phyloP scores from a whole-genome alignment of 768 basidiomycete species.

The Galerina marginata region DNA sequence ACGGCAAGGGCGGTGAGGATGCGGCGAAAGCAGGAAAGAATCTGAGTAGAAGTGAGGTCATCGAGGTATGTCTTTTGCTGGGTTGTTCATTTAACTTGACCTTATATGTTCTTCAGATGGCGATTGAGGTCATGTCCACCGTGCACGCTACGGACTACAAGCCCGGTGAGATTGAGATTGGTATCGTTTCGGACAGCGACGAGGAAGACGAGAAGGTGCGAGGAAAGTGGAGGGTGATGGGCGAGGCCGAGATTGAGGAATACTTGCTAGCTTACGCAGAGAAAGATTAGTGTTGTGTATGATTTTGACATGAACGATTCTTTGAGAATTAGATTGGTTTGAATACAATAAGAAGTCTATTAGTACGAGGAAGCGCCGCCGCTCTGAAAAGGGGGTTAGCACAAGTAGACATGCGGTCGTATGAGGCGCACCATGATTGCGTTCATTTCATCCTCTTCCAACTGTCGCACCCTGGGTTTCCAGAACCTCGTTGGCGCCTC shows the following conservation, averaged over 20 bases:
- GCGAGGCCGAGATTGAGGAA: slow-evolving; percentile 76
- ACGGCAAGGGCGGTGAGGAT: slow-evolving; percentile 79
- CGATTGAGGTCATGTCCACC: slow-evolving; percentile 92
- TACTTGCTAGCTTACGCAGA: slow-evolving; percentile 87
- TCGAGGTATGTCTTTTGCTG: slow-evolving; percentile 69
- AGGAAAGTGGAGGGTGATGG: slow-evolving; percentile 83
- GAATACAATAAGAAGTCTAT: slow-evolving; percentile 30
- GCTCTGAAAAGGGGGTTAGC: slow-evolving; percentile 45
- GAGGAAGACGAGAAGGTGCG: slow-evolving; percentile 76
- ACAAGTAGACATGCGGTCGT: background rate
- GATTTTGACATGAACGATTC: slow-evolving; percentile 14
- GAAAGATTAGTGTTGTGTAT: slow-evolving; percentile 67
- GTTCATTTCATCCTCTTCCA: slow-evolving; percentile 67
- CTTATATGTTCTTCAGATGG: slow-evolving; percentile 59
- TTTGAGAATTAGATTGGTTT: slow-evolving; percentile 17
- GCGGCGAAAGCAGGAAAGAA: slow-evolving; percentile 75
- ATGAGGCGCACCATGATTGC: slow-evolving; percentile 60
- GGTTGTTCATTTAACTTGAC: background rate
- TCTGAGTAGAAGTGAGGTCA: slow-evolving; percentile 77
- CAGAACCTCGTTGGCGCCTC: slow-evolving; percentile 67
- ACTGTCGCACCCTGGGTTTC: slow-evolving; percentile 51
- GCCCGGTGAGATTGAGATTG: slow-evolving; percentile 93
- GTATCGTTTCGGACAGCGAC: slow-evolving; percentile 79
- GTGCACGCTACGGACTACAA: slow-evolving; percentile 98
- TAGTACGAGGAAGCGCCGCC: slow-evolving; percentile 74